Base-by-base conservation (phyloP, 495 filamentous ascomycete genomes). In the Annulohypoxylon moriforme region DNA sequence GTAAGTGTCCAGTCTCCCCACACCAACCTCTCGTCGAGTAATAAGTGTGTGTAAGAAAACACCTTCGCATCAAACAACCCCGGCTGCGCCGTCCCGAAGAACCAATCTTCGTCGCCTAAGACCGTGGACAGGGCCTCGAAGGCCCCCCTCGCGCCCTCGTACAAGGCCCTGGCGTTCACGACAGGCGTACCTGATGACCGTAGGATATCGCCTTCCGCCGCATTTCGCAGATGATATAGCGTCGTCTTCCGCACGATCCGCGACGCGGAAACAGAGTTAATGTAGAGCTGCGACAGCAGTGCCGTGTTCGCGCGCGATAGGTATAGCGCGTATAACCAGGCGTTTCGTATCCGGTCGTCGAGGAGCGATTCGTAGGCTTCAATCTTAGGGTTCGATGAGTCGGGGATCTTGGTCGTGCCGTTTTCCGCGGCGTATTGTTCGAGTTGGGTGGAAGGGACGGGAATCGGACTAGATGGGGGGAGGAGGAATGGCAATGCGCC, bases 401-500 rank as follows among this genome's bases (percentile, higher is more conserved):
- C 47, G 49, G 69, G 38, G 34, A 47, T 29, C 49, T 60, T 69
- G n/a, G 34, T 53, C 4, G 60, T 66, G 46, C 74, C 69, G 24
- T 79, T 75, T 20, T 86, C 62, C 31, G 69, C 82, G 38, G 87
- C 86, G 88, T 93, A 98, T 75, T 87, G 85, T 64, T 91, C 84
- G 25, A 98, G 81, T 72, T 90, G 89, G 65, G 76, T 82, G 8
- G 91, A 87, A 0, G 90, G 83, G n/a, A 96, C 82, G 6, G 91
- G 87, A 10, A 34, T 59, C 42, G 77, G 50, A 61, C 65, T 73
- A 33, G 73, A 82, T 2, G 84, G 75, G 7, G 92, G 91, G 9
- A 95, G 86, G 50, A 99, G 87, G 81, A 97, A 99, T 9, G 96
- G 96, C 31, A 99, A 86, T 18, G 89, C 84, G 60, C 95, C 95